Percentiles rank a stretch among this genome's conserved stretches.
These are phyloP conservation scores for Aspergillus mulundensis DNA, from an alignment of 495 filamentous ascomycete species.

Conservation along the genomic window DNA sequence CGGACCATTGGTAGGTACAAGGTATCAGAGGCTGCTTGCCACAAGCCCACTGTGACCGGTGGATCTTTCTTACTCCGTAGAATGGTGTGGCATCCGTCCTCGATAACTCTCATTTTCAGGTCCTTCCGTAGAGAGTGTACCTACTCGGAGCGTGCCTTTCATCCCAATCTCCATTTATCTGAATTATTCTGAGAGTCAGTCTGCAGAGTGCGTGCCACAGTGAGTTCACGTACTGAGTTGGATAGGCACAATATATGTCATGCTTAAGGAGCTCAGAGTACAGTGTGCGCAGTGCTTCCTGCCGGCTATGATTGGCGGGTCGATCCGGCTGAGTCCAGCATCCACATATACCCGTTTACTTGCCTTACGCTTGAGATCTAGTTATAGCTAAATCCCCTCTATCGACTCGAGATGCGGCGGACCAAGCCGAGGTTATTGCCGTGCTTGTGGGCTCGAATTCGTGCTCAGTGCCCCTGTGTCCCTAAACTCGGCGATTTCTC, in stretches of 20 bases:
- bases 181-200: no score
- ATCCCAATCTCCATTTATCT: no score
- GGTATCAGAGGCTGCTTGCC: not conserved
- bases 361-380: not conserved
- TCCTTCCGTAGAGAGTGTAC: no score
- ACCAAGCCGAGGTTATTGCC: not conserved
- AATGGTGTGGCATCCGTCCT: not conserved
- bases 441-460: not conserved
- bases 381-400: not conserved
- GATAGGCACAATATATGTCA: no score
- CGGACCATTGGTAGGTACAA: no score
- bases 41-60: slow-evolving; percentile 2
- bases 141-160: no score
- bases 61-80: not conserved
- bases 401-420: not conserved
- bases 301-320: not conserved
- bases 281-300: not conserved
- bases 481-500: not conserved
- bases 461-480: not conserved
- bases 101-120: no score
- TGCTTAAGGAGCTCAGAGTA: not conserved
- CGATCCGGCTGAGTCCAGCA: not conserved
- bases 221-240: no score
- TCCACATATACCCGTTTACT: not conserved
- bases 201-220: no score